Conservation (phyloP, 768 basidiomycete genomes). For the Russula sp. region DNA sequence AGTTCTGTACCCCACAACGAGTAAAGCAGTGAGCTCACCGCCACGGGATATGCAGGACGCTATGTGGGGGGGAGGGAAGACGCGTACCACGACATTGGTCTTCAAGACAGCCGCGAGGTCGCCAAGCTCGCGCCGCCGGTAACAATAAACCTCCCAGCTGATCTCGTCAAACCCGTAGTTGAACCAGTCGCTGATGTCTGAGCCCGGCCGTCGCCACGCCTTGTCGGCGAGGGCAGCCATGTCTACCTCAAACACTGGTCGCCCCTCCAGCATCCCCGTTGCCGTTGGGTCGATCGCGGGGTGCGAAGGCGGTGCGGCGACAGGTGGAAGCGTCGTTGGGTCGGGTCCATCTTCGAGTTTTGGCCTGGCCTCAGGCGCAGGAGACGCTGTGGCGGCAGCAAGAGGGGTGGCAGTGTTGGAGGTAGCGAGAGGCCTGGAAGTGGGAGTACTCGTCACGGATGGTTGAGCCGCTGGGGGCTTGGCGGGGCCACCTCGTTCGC, state of each 20-base stretch:
- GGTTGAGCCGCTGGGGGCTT: slow-evolving; percentile 30
- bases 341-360: slow-evolving; percentile 50
- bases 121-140: slow-evolving; percentile 73
- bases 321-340: slow-evolving; percentile 57
- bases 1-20: slow-evolving; percentile 45
- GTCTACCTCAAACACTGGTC: slow-evolving; percentile 82
- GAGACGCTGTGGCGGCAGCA: slow-evolving; percentile 3
- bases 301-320: slow-evolving; percentile 70
- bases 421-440: slow-evolving; percentile 20
- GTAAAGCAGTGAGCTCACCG: background rate
- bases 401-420: slow-evolving; percentile 21
- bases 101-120: slow-evolving; percentile 78
- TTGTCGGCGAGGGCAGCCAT: slow-evolving; percentile 69
- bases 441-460: slow-evolving; percentile 17
- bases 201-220: slow-evolving; percentile 87
- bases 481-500: slow-evolving; percentile 50
- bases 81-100: slow-evolving; percentile 71
- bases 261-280: slow-evolving; percentile 64
- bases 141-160: slow-evolving; percentile 90
- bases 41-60: background rate
- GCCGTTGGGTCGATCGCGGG: slow-evolving; percentile 67
- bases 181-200: slow-evolving; percentile 96
- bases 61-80: background rate
- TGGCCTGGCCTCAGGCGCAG: slow-evolving; percentile 8
- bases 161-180: slow-evolving; percentile 99